Base-by-base conservation (phyloP, 2,329 filamentous ascomycete species). In the Rachicladosporium sp. region DNA sequence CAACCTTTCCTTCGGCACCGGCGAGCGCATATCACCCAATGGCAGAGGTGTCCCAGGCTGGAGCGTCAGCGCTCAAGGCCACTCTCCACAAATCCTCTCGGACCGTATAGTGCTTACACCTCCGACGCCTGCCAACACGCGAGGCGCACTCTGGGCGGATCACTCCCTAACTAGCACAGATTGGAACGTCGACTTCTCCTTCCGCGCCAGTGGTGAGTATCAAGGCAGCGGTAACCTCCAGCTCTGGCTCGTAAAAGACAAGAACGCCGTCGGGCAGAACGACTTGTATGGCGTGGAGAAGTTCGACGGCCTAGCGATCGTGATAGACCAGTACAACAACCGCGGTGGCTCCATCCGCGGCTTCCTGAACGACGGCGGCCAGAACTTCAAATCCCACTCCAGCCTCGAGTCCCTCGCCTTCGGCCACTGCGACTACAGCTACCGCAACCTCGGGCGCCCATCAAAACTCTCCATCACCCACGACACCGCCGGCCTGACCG, bases 91-190 rank as follows among this genome's bases (percentile, higher is more conserved):
- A 47, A 57, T 79, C 46, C 75, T 95, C 43, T 93, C 87, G 49
- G 89, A 96, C 69, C 86, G 88, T 59, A 58, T 96, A 43, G 82
- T 98, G 58, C 74, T 98, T 42, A 98, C 91, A 1, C 89, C 91
- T 8, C 80, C 87, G 10, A 79, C 78, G 36, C 86, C 87, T 4
- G 91, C 91, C 40, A 87, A 87, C 63, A 79, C 83, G 55, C 78
- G 87, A 58, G 84, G 85, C 44, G 80, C 83, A 36, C 59, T 91
- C 50, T 98, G 91, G 89, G 70, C 80, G 27, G 76, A 87, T 46
- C 67, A 68, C 43, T 55, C 71, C 29, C 68, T 82, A 36, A 62
- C 75, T 50, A 67, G 79, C 44, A 35, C 43, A 9, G 48, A 51
- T 13, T 98, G 87, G 87, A 73, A 76, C 6, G 77, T 79, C 37